phyloP scores from a whole-genome alignment of 768 basidiomycete species.

The Cystofilobasidium bisporidii region DNA sequence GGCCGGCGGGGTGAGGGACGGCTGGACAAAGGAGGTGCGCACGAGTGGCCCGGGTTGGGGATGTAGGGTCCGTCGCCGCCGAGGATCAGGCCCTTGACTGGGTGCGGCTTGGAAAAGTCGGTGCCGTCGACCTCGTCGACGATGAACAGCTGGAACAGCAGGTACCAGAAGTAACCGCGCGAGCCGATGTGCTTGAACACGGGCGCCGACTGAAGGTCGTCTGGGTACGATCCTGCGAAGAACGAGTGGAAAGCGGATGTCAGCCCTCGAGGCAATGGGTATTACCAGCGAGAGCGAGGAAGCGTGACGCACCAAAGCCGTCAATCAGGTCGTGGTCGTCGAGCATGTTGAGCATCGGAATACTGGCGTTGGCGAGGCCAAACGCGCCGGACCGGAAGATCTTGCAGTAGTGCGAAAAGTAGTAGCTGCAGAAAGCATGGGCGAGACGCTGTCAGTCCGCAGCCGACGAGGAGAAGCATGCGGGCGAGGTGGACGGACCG shows the following conservation, averaged over 20 bases:
- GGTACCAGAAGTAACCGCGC: constrained; percentile 80
- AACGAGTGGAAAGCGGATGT: too few relatives aligned
- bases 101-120: constrained; percentile 50
- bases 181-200: constrained; percentile 72
- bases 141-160: constrained; percentile 88
- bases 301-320: constrained; percentile 43
- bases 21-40: constrained; percentile 58
- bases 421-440: constrained; percentile 44
- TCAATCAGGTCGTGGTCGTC: constrained; percentile 46
- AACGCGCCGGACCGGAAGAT: constrained; percentile 80
- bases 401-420: constrained; percentile 84
- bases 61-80: constrained; percentile 64
- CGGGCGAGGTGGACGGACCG: constrained; percentile 41
- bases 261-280: too few relatives aligned
- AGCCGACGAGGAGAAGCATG: not conserved
- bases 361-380: constrained; percentile 77
- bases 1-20: constrained; percentile 41
- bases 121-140: constrained; percentile 62
- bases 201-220: constrained; percentile 61
- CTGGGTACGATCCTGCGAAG: constrained; percentile 54
- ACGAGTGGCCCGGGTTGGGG: constrained; percentile 69
- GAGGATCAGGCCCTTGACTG: constrained; percentile 61
- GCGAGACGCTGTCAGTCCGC: not conserved
- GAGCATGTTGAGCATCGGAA: constrained; percentile 53
- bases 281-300: too few relatives aligned